Evolutionary conservation across 306 rosid species (phyloP), one percentile per base, ranked within the genome.

Genomic region (Dicorynia guianensis): DNA sequence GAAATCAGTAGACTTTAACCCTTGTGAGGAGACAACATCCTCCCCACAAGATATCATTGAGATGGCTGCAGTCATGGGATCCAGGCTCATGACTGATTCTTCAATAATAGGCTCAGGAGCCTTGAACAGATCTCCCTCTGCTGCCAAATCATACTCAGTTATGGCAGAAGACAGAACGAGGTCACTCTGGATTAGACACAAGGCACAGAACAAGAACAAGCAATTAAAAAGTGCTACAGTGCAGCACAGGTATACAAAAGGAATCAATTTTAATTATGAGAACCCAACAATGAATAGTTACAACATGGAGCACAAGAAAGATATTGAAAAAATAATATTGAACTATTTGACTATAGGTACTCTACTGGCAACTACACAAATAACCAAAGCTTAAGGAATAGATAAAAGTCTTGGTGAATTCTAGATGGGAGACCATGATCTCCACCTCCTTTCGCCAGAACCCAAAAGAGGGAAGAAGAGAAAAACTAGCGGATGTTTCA

Each of bases 91-190:
- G 43, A 70, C 48, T 2, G 88, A 84, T 50, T 95, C 99, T 83
- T 89, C 97, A 11, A 90, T 66, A 47, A 95, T 86, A 0, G 87
- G 96, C 79, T 92, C 96, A 0, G 99, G 99, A 55, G 99, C 99
- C 80, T 90, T 90, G 82, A 96, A 96, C 47, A 96, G 87, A 81
- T 96, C 99, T 39, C 99, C 97, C 72, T 96, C 98, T 49, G 85
- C 96, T 64, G 93, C 97, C 84, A 88, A 80, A 83, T 92, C 97
- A 80, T 87, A 95, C 55, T 96, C 98, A 4, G 83, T 86, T 70
- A 96, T 85, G 75, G 76, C 84, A 73, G 93, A 90, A 60, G 79
- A 71, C 54, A 84, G 89, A 68, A 82, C 49, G 76, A 86, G 61
- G 85, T 82, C 85, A 78, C 86, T 79, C 97, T 94, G 89, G 81